Evolutionary conservation across 1,139 yeast genomes (phyloP), one percentile per base, ranked within the genome.

Genomic region (Hyphopichia khmerensis): DNA sequence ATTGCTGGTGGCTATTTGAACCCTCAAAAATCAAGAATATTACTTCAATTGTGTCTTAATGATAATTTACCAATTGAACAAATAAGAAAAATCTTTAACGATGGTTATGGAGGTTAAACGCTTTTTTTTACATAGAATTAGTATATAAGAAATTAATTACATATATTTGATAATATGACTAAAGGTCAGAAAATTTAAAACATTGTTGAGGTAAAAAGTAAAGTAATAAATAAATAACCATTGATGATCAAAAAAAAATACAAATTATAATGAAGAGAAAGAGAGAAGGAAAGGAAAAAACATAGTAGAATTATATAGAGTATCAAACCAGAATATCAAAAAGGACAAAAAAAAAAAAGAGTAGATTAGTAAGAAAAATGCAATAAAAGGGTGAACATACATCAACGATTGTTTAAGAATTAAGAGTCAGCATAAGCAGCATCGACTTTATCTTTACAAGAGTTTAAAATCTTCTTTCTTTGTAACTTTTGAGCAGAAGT

Each of bases 401-500:
- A 21, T 21, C 24, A 16, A 32, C 18, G 11, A 21, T 8, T 19
- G 18, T 15, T 38, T n/a, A 32, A 14, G n/a, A 31, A 44, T 35
- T 15, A 35, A 24, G 37, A 24, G 19, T 17, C 15, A 14, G 30
- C 31, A 55, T 84, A 84, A 40, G 85, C 71, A 40, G 63, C 70
- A 43, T 83, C 85, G 50, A 86, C 88, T 46, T 72, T 70, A 18
- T 70, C 72, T 59, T 80, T 62, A 56, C 80, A 82, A 47, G 81
- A 80, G 35, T 75, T 81, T 59, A 89, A 72, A 62, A 95, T 95
- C 76, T 87, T 87, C 77, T 80, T 88, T 75, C 99, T 85, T 73
- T 93, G 96, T 56, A 95, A 78, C 69, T 95, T 95, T 71, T 93
- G 98, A 26, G 99, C 99, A 48, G 95, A 82, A 10, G 98, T 90